Percentiles rank a stretch among this genome's conserved stretches.
phyloP scores from a whole-genome alignment of 164 flowering plant species.

The Amborella trichopoda region DNA sequence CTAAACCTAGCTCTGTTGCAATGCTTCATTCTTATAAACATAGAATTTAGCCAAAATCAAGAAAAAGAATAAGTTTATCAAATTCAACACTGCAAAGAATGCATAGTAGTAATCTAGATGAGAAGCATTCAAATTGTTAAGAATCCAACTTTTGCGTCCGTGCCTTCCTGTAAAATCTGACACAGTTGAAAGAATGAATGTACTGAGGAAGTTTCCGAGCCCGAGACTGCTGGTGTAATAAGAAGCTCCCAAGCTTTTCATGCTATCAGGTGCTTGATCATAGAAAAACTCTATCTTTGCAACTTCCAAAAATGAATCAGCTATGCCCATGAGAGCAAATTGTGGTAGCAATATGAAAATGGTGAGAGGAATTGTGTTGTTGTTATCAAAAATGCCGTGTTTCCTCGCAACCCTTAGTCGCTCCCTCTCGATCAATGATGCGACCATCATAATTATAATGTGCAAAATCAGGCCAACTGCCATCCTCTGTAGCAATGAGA shows the following conservation, averaged over 20 bases:
- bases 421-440: conserved; percentile 31
- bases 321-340: conserved; percentile 39
- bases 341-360: conserved; percentile 50
- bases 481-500: conserved; percentile 52
- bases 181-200: conserved; percentile 30
- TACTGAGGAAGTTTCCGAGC: conserved; percentile 41
- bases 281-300: conserved; percentile 60
- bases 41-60: conserved; percentile 29
- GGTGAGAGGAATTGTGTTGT: conserved; percentile 19
- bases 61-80: conserved; percentile 32
- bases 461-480: conserved; percentile 45
- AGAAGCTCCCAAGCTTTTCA: conserved; percentile 59
- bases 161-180: conserved; percentile 20
- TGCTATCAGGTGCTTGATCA: conserved; percentile 54
- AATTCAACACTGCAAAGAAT: conserved; percentile 28
- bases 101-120: conserved; percentile 49
- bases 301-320: conserved; percentile 41
- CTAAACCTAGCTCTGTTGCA: too few species aligned
- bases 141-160: conserved; percentile 39
- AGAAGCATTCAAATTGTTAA: conserved; percentile 44
- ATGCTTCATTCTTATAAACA: conserved; percentile 29
- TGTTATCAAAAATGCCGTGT: conserved; percentile 7
- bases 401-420: conserved; percentile 30
- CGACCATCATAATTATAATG: conserved; percentile 28
- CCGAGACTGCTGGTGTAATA: conserved; percentile 40